Conservation (phyloP, 768 basidiomycete species). For the Hypholoma fasciculare region DNA sequence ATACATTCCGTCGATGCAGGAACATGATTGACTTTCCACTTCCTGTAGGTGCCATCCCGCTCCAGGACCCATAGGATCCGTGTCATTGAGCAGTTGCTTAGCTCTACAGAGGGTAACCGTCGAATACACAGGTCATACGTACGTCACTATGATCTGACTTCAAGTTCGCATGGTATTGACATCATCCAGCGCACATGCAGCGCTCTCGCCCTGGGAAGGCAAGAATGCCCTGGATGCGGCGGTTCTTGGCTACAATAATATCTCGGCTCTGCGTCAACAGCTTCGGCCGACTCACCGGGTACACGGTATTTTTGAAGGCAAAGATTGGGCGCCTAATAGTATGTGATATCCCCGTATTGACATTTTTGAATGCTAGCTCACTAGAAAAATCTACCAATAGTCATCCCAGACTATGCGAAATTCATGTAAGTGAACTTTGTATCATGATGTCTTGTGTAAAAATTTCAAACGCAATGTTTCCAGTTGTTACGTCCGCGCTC, state of each 20-base stretch:
- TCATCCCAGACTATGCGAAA: conserved; percentile 81
- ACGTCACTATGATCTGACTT: conserved; percentile 13
- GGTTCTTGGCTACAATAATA: conserved; percentile 80
- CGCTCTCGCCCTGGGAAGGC: conserved; percentile 83
- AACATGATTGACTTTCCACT: not conserved
- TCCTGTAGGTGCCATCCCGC: conserved; percentile 74
- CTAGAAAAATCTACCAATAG: conserved; percentile 33
- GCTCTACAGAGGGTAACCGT: conserved; percentile 61
- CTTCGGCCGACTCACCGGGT: conserved; percentile 74
- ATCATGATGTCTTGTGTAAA: not conserved
- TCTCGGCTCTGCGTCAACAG: conserved; percentile 82
- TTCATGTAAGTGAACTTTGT: conserved; percentile 48
- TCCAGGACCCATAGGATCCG: conserved; percentile 69
- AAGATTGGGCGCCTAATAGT: conserved; percentile 77
- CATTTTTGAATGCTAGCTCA: not conserved
- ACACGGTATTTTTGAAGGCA: conserved; percentile 78
- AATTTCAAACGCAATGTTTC: not conserved
- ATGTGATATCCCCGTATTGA: conserved; percentile 19
- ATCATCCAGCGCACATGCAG: conserved; percentile 66
- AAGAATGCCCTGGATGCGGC: conserved; percentile 84
- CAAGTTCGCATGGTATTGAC: not conserved
- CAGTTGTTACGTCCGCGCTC: conserved; percentile 76
- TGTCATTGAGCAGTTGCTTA: conserved; percentile 63
- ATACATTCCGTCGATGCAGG: not conserved
- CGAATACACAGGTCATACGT: conserved; percentile 79